Conservation (phyloP, 768 basidiomycete species). For the Pleurotus sapidus region DNA sequence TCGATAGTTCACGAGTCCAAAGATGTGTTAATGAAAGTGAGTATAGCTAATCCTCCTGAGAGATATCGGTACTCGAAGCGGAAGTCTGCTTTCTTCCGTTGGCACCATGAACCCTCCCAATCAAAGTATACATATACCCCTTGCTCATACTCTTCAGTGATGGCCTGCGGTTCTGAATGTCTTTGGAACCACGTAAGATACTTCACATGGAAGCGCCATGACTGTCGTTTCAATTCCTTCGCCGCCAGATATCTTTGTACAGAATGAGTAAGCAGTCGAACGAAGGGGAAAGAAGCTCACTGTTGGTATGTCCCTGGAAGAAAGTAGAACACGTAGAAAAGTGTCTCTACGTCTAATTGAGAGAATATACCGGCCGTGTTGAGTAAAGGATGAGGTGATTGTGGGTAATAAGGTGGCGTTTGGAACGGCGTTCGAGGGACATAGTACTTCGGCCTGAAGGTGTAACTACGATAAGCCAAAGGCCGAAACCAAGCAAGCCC, state of each 20-base stretch:
- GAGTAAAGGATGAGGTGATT: constrained; percentile 76
- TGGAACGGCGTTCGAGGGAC: constrained; percentile 89
- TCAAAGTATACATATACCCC: constrained; percentile 99
- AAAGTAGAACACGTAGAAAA: constrained; percentile 99
- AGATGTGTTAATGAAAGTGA: constrained; percentile 7
- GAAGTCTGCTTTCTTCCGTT: constrained; percentile 97
- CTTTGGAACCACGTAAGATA: constrained; percentile 99
- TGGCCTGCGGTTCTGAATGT: constrained; percentile 95
- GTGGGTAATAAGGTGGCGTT: constrained; percentile 94
- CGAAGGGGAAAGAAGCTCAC: constrained; percentile 41
- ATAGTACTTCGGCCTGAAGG: constrained; percentile 88
- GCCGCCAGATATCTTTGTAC: constrained; percentile 82
- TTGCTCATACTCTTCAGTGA: constrained; percentile 99
- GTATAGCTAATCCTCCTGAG: constrained; percentile 73
- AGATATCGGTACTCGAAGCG: constrained; percentile 95
- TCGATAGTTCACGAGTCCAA: constrained; percentile 1
- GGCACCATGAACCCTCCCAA: constrained; percentile 99
- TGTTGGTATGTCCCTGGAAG: constrained; percentile 97
- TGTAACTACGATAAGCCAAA: constrained; percentile 10
- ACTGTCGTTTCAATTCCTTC: constrained; percentile 94
- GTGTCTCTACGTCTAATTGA: constrained; percentile 92
- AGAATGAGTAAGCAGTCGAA: background rate
- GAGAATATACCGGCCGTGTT: constrained; percentile 83
- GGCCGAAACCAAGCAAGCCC: background rate
- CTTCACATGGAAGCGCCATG: constrained; percentile 99